phyloP scores from a whole-genome alignment of 345 rosid species.

The Pugionium cornutum region DNA sequence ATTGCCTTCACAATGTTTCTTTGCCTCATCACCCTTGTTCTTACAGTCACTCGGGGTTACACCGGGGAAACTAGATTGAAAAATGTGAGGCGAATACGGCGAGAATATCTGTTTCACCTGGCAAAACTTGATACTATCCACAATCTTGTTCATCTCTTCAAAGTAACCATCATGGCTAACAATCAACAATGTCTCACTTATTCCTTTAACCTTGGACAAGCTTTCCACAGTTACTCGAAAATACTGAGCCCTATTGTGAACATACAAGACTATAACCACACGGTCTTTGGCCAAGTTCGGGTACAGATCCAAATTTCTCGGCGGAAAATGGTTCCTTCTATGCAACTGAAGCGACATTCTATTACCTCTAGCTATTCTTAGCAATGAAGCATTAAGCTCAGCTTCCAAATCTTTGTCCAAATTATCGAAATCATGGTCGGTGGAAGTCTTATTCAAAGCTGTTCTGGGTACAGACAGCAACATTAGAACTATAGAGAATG shows the following conservation, averaged over 20 bases:
- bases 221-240: constrained; percentile 72
- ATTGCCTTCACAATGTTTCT: constrained; percentile 64
- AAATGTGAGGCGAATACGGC: constrained; percentile 83
- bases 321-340: constrained; percentile 59
- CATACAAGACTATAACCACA: constrained; percentile 78
- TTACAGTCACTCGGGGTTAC: constrained; percentile 63
- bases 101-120: constrained; percentile 90
- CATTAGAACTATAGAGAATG: constrained; percentile 53
- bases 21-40: constrained; percentile 59
- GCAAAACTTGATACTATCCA: constrained; percentile 76
- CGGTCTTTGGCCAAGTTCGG: constrained; percentile 69
- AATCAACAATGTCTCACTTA: constrained; percentile 78
- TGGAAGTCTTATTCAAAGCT: constrained; percentile 35
- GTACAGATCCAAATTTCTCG: constrained; percentile 66
- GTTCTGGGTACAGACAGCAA: constrained; percentile 55
- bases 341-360: constrained; percentile 60
- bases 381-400: constrained; percentile 33
- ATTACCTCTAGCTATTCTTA: constrained; percentile 59
- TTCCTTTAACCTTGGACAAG: constrained; percentile 81
- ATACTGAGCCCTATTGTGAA: constrained; percentile 91
- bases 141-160: constrained; percentile 80
- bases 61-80: constrained; percentile 65
- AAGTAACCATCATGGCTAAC: constrained; percentile 97
- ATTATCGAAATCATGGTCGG: constrained; percentile 33
- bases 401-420: constrained; percentile 33